Evolutionary conservation across 139 green algal species (phyloP).

Genomic region (Micractinium sp.): DNA sequence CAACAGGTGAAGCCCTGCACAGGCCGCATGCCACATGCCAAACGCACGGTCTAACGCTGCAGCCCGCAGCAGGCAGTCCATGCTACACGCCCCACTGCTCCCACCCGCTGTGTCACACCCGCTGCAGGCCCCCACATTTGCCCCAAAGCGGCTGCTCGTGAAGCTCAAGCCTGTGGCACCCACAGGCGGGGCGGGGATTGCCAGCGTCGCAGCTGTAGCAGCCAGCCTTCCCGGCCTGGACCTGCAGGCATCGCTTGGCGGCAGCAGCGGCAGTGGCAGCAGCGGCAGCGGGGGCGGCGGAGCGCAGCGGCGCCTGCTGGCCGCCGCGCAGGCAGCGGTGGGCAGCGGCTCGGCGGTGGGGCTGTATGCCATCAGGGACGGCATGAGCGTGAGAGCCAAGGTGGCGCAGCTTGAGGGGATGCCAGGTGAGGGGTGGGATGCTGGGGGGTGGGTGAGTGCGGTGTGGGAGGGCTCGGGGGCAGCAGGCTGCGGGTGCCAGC

Average conservation of each 20-base stretch:
- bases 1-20: background rate
- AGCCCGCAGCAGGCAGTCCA: background rate
- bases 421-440: background rate
- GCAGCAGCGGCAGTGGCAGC: background rate
- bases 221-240: conserved; percentile 4
- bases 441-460: background rate
- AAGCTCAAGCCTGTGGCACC: background rate
- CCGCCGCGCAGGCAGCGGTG: background rate
- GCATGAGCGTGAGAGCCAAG: background rate
- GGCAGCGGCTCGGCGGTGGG: background rate
- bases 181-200: background rate
- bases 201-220: background rate
- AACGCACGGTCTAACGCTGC: no score
- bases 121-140: background rate
- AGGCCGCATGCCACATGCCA: no score
- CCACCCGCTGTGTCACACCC: no score
- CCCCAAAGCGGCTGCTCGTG: background rate
- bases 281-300: no score
- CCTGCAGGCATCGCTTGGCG: background rate
- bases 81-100: no score
- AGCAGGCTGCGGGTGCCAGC: no score
- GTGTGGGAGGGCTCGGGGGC: no score
- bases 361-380: background rate
- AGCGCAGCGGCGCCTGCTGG: conserved; percentile 3
- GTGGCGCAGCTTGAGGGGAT: background rate